Evolutionary conservation across 2,329 filamentous ascomycete genomes (phyloP).

Genomic region (Aspergillus pseudoviridinutans): DNA sequence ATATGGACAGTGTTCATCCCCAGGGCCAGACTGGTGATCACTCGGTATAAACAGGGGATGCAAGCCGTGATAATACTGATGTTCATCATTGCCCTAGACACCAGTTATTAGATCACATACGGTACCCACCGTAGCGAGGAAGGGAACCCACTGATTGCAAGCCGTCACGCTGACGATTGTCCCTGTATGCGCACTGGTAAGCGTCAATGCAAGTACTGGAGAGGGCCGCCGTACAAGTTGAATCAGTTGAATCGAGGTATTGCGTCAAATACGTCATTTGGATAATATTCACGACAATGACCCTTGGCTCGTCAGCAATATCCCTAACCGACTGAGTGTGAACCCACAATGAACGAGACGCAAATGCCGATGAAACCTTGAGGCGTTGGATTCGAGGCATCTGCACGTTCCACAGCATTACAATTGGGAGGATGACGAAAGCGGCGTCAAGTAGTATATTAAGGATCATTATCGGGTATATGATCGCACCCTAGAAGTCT

Average conservation of each 20-base stretch:
- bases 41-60: slow-evolving; percentile 12
- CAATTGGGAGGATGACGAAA: slow-evolving; percentile 3
- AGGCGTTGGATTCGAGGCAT: slow-evolving; percentile 5
- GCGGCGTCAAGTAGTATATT: slow-evolving; percentile 6
- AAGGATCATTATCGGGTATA: slow-evolving; percentile 7
- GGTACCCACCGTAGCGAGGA: background rate
- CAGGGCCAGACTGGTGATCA: slow-evolving; percentile 5
- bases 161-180: slow-evolving; percentile 7
- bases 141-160: slow-evolving; percentile 10
- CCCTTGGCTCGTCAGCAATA: background rate
- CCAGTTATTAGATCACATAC: background rate
- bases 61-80: slow-evolving; percentile 13
- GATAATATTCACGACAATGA: background rate
- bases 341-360: slow-evolving; percentile 1
- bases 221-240: slow-evolving; percentile 7
- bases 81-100: slow-evolving; percentile 9
- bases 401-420: slow-evolving; percentile 13
- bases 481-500: slow-evolving; percentile 9
- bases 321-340: background rate
- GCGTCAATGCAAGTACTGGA: background rate
- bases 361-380: slow-evolving; percentile 1
- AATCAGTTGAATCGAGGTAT: slow-evolving; percentile 9
- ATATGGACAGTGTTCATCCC: background rate
- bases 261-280: slow-evolving; percentile 1
- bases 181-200: background rate